A percentile compares a stretch with the other conserved stretches of the same genome.
phyloP scores from a whole-genome alignment of 2,329 filamentous ascomycete genomes.

The Periconia sp. region DNA sequence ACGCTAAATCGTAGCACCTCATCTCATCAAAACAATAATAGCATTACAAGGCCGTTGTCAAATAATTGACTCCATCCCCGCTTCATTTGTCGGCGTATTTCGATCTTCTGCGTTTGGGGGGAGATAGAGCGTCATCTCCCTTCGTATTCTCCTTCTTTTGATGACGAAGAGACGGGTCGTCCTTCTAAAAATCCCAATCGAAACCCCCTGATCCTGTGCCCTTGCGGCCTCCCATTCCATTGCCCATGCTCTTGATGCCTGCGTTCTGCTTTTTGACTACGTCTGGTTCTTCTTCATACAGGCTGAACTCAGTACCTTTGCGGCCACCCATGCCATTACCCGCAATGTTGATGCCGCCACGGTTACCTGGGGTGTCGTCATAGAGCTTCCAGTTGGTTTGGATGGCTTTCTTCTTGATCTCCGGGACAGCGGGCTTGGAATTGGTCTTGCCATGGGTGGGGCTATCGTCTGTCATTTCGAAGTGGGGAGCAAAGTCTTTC shows the following conservation, averaged over 20 bases:
- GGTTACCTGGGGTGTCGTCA: constrained; percentile 27
- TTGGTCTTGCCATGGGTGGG: constrained; percentile 50
- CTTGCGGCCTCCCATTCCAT: constrained; percentile 46
- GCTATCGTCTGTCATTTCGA: constrained; percentile 71
- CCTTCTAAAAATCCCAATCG: constrained; percentile 32
- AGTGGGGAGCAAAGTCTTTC: constrained; percentile 79
- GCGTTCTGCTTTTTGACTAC: constrained; percentile 28
- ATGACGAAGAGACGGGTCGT: neutral
- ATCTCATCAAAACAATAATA: neutral
- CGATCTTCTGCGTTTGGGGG: neutral
- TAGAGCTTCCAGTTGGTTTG: constrained; percentile 38
- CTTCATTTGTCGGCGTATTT: neutral
- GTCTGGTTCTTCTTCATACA: constrained; percentile 35
- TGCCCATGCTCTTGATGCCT: constrained; percentile 39
- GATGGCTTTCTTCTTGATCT: constrained; percentile 58
- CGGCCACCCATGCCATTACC: constrained; percentile 47
- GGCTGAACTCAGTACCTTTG: constrained; percentile 44
- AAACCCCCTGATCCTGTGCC: constrained; percentile 23
- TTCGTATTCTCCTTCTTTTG: neutral
- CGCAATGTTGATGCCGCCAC: constrained; percentile 39
- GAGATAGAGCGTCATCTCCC: neutral
- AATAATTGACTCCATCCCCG: neutral
- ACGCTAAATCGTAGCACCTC: neutral
- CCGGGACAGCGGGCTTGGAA: constrained; percentile 53
- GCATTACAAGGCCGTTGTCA: neutral